Base-by-base conservation (phyloP, 1,139 yeast genomes). In the Saccharomyces hybrid region DNA sequence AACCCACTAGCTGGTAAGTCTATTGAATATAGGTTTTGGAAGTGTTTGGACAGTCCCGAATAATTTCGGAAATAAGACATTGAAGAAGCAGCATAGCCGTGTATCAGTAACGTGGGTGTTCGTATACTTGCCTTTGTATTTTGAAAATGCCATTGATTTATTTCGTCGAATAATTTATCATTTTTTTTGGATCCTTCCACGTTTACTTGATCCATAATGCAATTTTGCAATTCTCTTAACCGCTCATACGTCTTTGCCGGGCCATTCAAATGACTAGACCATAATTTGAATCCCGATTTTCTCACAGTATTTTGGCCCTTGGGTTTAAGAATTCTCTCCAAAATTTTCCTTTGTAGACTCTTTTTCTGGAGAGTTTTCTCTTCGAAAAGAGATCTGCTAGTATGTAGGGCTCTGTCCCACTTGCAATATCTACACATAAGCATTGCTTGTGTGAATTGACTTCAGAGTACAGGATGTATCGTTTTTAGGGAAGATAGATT, bases 51-150 rank as follows among this genome's bases (percentile, higher is more conserved):
- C 66, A 78, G 75, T 42, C 66, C 80, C 52, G 79, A 82, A 59
- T 88, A 82, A 63, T 88, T 90, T 54, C 90, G 76, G 61, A 88
- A 89, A 73, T 83, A 91, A 66, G 91, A 86, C 13, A 93, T 95
- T 19, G 86, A 76, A 0, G 95, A 85, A 0, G 97, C 95, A 0
- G 95, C 97, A 69, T 88, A 90, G 0, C 98, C 98, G 67, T 91
- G 98, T 16, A 91, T 64, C 65, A 91, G 75, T 3, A 89, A 91
- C 19, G 72, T 63, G 3, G 74, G 73, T 3, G 65, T 63, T 25
- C 55, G 62, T 4, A 64, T 52, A 1, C 55, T 14, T 8, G 62
- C 63, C 3, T 50, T 47, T 14, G 48, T 46, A 49, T 61, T 61
- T 7, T 54, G 56, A 51, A 61, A 58, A 51, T 60, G 60, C 65